phyloP scores from a whole-genome alignment of 306 rosid species.

The Hippophae gyantsensis region DNA sequence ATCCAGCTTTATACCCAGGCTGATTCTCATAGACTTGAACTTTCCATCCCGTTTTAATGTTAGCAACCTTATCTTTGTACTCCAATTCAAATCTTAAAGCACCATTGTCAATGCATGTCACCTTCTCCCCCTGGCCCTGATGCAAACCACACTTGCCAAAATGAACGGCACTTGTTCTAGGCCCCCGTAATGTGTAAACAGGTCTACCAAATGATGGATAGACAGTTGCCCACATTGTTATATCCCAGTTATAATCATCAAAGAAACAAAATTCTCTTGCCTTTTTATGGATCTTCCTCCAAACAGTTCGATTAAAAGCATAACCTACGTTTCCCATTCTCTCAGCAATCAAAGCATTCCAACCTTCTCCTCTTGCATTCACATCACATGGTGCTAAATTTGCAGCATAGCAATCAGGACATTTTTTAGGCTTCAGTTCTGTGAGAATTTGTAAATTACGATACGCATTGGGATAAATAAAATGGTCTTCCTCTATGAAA shows the following conservation, averaged over 20 bases:
- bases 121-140: constrained; percentile 77
- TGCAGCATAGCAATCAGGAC: constrained; percentile 86
- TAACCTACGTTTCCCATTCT: constrained; percentile 96
- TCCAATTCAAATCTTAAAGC: constrained; percentile 39
- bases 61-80: constrained; percentile 50
- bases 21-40: constrained; percentile 50
- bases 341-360: constrained; percentile 63
- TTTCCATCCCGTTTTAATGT: constrained; percentile 61
- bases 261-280: constrained; percentile 69
- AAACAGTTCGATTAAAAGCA: constrained; percentile 67
- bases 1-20: constrained; percentile 86
- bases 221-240: constrained; percentile 97
- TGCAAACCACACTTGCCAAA: constrained; percentile 95
- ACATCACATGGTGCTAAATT: constrained; percentile 97
- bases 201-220: constrained; percentile 90
- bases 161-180: constrained; percentile 84
- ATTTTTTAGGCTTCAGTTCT: constrained; percentile 51
- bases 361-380: constrained; percentile 78
- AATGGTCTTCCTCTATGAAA: constrained; percentile 94
- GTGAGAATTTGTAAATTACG: constrained; percentile 65
- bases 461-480: constrained; percentile 76
- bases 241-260: constrained; percentile 97
- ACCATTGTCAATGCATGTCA: constrained; percentile 71
- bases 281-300: constrained; percentile 81
- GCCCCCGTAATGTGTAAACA: constrained; percentile 74